phyloP scores from a whole-genome alignment of 352 stramenopile species.

The Globisporangium spinosum region DNA sequence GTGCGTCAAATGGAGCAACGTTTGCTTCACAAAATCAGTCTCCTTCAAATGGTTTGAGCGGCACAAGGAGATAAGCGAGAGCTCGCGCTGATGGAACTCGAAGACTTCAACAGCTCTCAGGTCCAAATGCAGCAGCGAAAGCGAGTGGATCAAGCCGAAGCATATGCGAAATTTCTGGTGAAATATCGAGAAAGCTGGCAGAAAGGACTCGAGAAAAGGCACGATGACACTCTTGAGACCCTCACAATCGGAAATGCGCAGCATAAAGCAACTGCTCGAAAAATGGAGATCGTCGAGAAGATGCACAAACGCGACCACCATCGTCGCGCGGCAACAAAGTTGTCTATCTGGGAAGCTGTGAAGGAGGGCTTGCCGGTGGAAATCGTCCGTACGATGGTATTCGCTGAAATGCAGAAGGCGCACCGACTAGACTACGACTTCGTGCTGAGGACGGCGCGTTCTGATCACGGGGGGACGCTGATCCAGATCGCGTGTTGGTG shows the following conservation, averaged over 20 bases:
- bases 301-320: conserved; percentile 23
- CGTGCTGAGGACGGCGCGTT: conserved; percentile 38
- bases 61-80: conserved; percentile 32
- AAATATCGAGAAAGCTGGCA: conserved; percentile 44
- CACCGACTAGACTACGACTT: conserved; percentile 59
- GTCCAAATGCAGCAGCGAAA: conserved; percentile 15
- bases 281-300: conserved; percentile 18
- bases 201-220: conserved; percentile 32
- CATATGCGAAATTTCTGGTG: conserved; percentile 25
- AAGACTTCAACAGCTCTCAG: conserved; percentile 34
- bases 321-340: conserved; percentile 29
- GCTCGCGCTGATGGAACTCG: conserved; percentile 30
- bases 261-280: conserved; percentile 7
- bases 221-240: conserved; percentile 23
- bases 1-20: conserved; percentile 31
- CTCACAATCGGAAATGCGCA: conserved; percentile 13
- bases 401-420: conserved; percentile 61
- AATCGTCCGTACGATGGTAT: conserved; percentile 45
- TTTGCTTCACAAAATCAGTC: conserved; percentile 32
- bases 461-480: conserved; percentile 51
- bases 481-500: conserved; percentile 73
- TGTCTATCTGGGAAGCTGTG: conserved; percentile 69
- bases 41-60: conserved; percentile 32
- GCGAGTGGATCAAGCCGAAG: conserved; percentile 19
- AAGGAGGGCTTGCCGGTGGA: conserved; percentile 49